Percentiles rank a stretch among this genome's conserved stretches.
Conservation (phyloP, 352 stramenopile genomes). For the Pythium folliculosum region DNA sequence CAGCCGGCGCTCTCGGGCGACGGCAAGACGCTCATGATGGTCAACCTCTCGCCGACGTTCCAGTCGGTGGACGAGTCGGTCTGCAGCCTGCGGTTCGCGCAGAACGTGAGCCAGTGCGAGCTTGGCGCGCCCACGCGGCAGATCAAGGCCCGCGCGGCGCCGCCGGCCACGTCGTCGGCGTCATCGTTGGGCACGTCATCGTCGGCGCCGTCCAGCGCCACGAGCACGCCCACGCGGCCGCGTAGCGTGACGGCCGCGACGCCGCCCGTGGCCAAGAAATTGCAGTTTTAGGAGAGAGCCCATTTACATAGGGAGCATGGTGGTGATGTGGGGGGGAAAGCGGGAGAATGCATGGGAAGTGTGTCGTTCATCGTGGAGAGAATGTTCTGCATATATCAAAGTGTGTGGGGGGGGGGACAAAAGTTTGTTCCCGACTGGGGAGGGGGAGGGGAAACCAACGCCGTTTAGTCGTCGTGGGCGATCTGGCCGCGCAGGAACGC, state of each 20-base stretch:
- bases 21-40: constrained; percentile 99
- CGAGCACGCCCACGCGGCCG: background rate
- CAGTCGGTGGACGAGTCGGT: constrained; percentile 96
- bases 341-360: background rate
- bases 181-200: too few species aligned
- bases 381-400: too few species aligned
- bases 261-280: constrained; percentile 37
- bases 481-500: constrained; percentile 53
- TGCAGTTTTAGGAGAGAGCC: constrained; percentile 32
- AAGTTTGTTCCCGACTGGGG: too few species aligned
- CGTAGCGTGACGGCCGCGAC: constrained; percentile 25
- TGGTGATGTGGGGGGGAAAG: background rate
- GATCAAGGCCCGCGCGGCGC: constrained; percentile 59
- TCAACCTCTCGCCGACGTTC: constrained; percentile 97
- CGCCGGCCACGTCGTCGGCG: constrained; percentile 22
- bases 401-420: too few species aligned
- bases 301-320: background rate
- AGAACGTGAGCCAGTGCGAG: constrained; percentile 97
- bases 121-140: constrained; percentile 93
- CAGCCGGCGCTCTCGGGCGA: constrained; percentile 98
- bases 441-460: background rate
- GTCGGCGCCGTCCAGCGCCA: too few species aligned
- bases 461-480: constrained; percentile 30
- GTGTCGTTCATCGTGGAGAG: too few species aligned
- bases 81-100: constrained; percentile 98